Evolutionary conservation across 805 yeast species (phyloP).

Genomic region (Pichia phayaonensis): DNA sequence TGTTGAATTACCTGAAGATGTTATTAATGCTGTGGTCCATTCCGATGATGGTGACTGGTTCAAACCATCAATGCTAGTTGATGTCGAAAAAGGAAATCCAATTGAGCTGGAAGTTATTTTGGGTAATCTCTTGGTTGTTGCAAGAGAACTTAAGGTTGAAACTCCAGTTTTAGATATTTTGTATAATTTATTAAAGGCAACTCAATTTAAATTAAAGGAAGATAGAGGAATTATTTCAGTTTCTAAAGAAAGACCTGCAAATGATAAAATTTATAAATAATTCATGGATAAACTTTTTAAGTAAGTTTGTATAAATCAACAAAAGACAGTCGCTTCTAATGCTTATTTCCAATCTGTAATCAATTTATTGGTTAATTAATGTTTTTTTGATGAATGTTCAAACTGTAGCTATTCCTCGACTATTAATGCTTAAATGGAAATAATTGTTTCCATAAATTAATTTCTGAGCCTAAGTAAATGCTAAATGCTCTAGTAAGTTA

Average conservation of each 20-base stretch:
- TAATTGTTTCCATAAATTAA: too few relatives aligned
- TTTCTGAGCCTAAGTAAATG: too few relatives aligned
- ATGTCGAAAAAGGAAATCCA: slow-evolving; percentile 54
- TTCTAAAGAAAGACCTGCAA: slow-evolving; percentile 36
- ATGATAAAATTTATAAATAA: slow-evolving; percentile 12
- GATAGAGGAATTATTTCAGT: slow-evolving; percentile 36
- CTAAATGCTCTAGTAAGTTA: too few relatives aligned
- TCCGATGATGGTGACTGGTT: slow-evolving; percentile 53
- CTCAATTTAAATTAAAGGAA: slow-evolving; percentile 59
- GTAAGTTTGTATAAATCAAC: neutral
- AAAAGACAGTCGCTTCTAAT: too few relatives aligned
- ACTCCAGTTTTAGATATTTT: slow-evolving; percentile 56
- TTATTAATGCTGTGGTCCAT: slow-evolving; percentile 43
- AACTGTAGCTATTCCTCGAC: too few relatives aligned
- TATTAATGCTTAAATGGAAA: neutral
- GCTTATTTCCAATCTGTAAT: too few relatives aligned
- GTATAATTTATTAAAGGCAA: slow-evolving; percentile 51
- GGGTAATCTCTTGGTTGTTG: slow-evolving; percentile 54
- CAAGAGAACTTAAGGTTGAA: slow-evolving; percentile 37
- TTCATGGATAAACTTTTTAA: slow-evolving; percentile 11
- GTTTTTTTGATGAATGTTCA: too few relatives aligned
- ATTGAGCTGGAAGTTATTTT: slow-evolving; percentile 67
- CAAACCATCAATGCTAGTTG: slow-evolving; percentile 70
- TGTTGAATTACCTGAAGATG: slow-evolving; percentile 41
- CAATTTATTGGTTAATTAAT: too few relatives aligned